Base-by-base conservation (phyloP, 345 rosid genomes). In the Arabis alpina region DNA sequence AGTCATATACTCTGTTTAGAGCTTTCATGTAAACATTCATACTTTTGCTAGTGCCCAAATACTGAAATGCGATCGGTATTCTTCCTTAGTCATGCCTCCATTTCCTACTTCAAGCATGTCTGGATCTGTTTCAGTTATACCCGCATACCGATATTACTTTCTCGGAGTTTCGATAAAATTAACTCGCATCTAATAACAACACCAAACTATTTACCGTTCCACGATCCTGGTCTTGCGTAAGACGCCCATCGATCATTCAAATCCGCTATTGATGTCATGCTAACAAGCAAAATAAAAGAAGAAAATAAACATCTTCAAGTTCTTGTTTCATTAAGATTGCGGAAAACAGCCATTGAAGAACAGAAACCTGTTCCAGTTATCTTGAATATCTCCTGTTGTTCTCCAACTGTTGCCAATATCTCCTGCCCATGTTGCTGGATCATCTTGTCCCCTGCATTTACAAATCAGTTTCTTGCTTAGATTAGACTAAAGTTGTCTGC, bases 31-130 rank as follows among this genome's bases (percentile, higher is more conserved):
- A 55, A 24, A 25, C 0, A 52, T 14, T 19, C 23, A 28, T 74
- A 77, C 98, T 91, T 91, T 91, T 61, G 98, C 85, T 67, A 91
- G 75, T 49, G 95, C 92, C 99, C 98, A 94, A 16, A 94, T 79
- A 71, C 96, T 94, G 63, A 91, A 91, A 79, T 91, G 98, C 2
- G 86, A 95, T 19, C 80, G 58, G 70, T 94, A 94, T 64, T 94
- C 99, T 59, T 86, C 77, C 60, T 75, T 82, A 10, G 84, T 87
- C 98, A 94, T 91, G 54, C 99, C 97, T 73, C 99, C 99, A 76
- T 94, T 94, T 8, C 98, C 99, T 36, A 94, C 88, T 80, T 94
- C 99, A 8, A 94, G 96, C 99, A 94, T 94, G 82, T 94, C 99
- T 47, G 99, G 97, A 80, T 91, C 99, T 93, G 82, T 69, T 75